Conservation (phyloP, 306 rosid genomes). For the Cucurbita argyrosperma region DNA sequence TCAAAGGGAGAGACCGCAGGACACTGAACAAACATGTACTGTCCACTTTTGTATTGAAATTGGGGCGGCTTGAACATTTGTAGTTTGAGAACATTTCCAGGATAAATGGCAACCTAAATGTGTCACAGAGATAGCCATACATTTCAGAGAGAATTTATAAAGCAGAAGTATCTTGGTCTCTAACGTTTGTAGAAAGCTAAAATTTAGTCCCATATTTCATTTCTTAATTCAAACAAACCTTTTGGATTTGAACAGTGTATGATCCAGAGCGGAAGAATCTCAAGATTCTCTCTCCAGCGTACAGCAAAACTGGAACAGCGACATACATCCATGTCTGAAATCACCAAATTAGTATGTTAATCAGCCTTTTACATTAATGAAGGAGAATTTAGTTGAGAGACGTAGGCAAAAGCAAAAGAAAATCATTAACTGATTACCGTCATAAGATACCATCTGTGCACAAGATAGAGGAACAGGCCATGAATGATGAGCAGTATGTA, state of each 20-base stretch:
- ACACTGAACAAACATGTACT: constrained; percentile 99
- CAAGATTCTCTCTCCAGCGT: constrained; percentile 81
- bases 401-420: background rate
- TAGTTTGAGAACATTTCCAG: constrained; percentile 87
- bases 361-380: background rate
- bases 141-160: background rate
- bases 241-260: constrained; percentile 56
- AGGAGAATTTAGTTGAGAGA: background rate
- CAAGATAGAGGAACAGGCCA: constrained; percentile 60
- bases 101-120: constrained; percentile 83
- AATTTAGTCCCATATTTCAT: background rate
- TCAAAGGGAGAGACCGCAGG: constrained; percentile 97
- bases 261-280: constrained; percentile 90
- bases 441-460: constrained; percentile 48
- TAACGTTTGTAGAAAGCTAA: no score
- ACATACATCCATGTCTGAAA: constrained; percentile 96
- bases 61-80: constrained; percentile 96
- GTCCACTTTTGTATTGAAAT: constrained; percentile 89
- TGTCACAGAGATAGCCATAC: background rate
- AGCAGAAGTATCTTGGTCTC: background rate
- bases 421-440: constrained; percentile 39
- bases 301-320: constrained; percentile 70
- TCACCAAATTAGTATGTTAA: constrained; percentile 10
- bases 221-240: constrained; percentile 33
- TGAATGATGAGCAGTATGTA: constrained; percentile 72